Base-by-base conservation (phyloP, 352 stramenopile genomes). In the Plasmopara halstedii region DNA sequence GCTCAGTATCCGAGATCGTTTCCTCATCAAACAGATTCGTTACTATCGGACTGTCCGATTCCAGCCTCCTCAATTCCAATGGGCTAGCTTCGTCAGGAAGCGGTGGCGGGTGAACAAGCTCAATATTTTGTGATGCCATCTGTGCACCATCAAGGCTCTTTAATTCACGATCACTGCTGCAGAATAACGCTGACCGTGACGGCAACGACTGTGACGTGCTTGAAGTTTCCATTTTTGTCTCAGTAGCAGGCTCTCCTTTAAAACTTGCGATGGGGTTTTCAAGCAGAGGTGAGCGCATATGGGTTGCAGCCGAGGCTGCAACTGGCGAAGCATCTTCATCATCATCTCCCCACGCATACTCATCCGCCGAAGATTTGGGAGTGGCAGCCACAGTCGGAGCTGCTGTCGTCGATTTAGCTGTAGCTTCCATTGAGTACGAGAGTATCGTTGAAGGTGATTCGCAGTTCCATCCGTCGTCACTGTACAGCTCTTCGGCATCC, bases 361-460 rank as follows among this genome's bases (percentile, higher is more conserved):
- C 62, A 17, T 63, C 46, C 23, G 19, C 46, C 14, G 40, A 26
- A 35, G 33, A 21, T 58, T 57, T 15, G 4, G 27, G 37, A 13
- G 27, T 21, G 11, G 44, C 34, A 18, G 27, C 17, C 4, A n/a
- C 37, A 18, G 32, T 29, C n/a, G 45, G 22, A 27, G 40, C 42
- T 9, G 36, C 40, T 2, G 36, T 46, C 38, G 26, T 42, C 15
- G 33, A 17, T 19, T 42, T 52, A 15, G 55, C 55, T 9, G 45
- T 26, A 26, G 70, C 57, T 6, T 68, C 52, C 50, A 34, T 48
- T 29, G 67, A 51, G 11, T 66, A 64, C 10, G 70, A 83, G 11
- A 90, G 58, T 50, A 90, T 76, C 3, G 66, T 63, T 17, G 79
- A 83, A 5, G 71, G 79, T 31, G 76, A 91, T 50, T 87, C 76